phyloP scores from a whole-genome alignment of 306 rosid genomes.

The Quercus glauca region DNA sequence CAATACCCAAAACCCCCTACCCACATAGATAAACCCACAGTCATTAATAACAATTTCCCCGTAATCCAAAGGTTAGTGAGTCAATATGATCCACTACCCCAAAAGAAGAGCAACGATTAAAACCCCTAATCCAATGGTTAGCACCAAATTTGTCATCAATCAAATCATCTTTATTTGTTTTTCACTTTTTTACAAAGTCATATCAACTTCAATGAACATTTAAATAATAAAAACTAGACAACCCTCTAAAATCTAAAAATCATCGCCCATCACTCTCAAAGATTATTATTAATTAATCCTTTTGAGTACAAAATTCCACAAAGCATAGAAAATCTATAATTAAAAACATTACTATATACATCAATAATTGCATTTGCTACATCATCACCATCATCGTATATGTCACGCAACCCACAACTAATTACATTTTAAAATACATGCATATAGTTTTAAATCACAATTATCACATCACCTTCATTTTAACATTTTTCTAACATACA shows the following conservation, averaged over 20 bases:
- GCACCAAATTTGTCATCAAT: background rate
- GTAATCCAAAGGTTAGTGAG: too few relatives aligned
- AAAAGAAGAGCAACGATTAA: background rate
- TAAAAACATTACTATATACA: background rate
- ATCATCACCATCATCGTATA: background rate
- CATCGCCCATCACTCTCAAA: too few relatives aligned
- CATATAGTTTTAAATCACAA: background rate
- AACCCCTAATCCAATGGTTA: background rate
- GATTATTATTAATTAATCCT: background rate
- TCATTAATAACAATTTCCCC: too few relatives aligned
- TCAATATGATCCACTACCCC: too few relatives aligned
- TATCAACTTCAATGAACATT: too few relatives aligned
- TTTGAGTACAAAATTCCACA: background rate
- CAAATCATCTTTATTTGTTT: background rate
- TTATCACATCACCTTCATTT: background rate
- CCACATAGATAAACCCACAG: too few relatives aligned
- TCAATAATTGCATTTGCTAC: constrained; percentile 10
- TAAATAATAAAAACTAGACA: too few relatives aligned
- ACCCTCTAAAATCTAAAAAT: too few relatives aligned
- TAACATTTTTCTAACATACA: background rate
- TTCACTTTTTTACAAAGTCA: too few relatives aligned
- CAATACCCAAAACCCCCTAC: too few relatives aligned
- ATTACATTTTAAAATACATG: too few relatives aligned
- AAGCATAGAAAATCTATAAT: background rate
- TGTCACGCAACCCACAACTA: background rate